Conservation (phyloP, 164 flowering plant genomes). For the Vitis labrusca region DNA sequence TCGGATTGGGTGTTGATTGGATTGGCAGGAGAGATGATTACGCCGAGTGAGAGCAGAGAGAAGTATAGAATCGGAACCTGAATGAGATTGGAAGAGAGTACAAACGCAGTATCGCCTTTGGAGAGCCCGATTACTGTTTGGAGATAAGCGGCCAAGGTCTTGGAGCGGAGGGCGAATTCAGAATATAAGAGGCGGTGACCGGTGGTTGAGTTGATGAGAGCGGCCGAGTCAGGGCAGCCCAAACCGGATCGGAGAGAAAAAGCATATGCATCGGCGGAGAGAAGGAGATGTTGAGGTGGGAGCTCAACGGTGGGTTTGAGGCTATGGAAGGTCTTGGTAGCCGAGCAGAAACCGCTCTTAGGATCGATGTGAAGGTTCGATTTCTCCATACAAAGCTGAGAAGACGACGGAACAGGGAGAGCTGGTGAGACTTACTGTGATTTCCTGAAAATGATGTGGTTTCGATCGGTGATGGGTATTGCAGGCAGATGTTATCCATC, state of each 20-base stretch:
- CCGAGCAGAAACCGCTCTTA: slow-evolving; percentile 41
- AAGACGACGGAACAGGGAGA: too few relatives aligned
- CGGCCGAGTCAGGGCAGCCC: slow-evolving; percentile 7
- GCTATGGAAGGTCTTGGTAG: slow-evolving; percentile 52
- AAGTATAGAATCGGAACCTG: slow-evolving; percentile 40
- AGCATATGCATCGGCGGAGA: slow-evolving; percentile 25
- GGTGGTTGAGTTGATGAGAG: slow-evolving; percentile 38
- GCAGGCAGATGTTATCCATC: too few relatives aligned
- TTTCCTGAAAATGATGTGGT: too few relatives aligned
- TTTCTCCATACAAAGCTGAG: neutral
- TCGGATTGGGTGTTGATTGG: too few relatives aligned
- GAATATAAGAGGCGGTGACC: slow-evolving; percentile 30
- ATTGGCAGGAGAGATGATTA: slow-evolving; percentile 4
- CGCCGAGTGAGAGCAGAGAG: slow-evolving; percentile 42
- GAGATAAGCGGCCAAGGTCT: slow-evolving; percentile 25
- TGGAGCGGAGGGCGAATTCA: slow-evolving; percentile 15
- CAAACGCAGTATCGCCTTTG: slow-evolving; percentile 28
- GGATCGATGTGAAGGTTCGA: slow-evolving; percentile 5
- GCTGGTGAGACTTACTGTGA: too few relatives aligned
- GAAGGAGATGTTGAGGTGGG: slow-evolving; percentile 35
- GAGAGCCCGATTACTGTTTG: slow-evolving; percentile 6
- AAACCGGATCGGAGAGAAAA: slow-evolving; percentile 33
- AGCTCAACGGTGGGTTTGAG: slow-evolving; percentile 35
- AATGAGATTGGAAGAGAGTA: slow-evolving; percentile 32
- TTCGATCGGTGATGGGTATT: too few relatives aligned